These are phyloP conservation scores for Oryza meridionalis DNA, from an alignment of 176 grass and related monocot species.

Conservation along the genomic window DNA sequence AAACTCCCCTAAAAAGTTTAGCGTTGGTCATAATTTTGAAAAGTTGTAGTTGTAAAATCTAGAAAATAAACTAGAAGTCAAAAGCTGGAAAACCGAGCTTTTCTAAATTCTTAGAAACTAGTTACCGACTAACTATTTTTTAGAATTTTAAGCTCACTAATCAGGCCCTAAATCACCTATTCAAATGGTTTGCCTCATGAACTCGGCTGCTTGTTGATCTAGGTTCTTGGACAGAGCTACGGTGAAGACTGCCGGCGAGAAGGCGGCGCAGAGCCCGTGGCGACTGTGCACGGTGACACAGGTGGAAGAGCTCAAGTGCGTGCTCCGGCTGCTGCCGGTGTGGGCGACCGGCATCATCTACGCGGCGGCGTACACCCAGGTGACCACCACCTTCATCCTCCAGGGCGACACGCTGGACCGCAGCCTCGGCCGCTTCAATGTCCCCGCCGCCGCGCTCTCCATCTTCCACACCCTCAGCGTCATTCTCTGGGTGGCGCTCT, in stretches of 20 bases:
- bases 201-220: not conserved
- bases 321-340: conserved; percentile 46
- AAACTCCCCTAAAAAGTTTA: too few relatives aligned
- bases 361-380: conserved; percentile 52
- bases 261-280: conserved; percentile 48
- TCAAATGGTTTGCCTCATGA: too few relatives aligned
- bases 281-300: conserved; percentile 81
- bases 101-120: too few relatives aligned
- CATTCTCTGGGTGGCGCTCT: conserved; percentile 68
- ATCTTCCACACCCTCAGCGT: conserved; percentile 63
- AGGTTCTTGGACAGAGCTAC: conserved; percentile 68
- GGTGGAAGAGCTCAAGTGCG: conserved; percentile 86
- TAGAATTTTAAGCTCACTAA: too few relatives aligned
- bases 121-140: too few relatives aligned
- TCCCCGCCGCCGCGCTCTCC: conserved; percentile 58
- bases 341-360: conserved; percentile 61
- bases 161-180: too few relatives aligned
- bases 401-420: conserved; percentile 65
- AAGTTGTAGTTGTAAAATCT: too few relatives aligned
- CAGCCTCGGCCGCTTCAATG: conserved; percentile 37
- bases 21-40: too few relatives aligned
- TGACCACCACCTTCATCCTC: conserved; percentile 59
- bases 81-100: too few relatives aligned
- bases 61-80: too few relatives aligned
- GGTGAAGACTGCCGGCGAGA: conserved; percentile 35